Conservation (phyloP, 2,329 filamentous ascomycete species). For the Alternaria infectoria region DNA sequence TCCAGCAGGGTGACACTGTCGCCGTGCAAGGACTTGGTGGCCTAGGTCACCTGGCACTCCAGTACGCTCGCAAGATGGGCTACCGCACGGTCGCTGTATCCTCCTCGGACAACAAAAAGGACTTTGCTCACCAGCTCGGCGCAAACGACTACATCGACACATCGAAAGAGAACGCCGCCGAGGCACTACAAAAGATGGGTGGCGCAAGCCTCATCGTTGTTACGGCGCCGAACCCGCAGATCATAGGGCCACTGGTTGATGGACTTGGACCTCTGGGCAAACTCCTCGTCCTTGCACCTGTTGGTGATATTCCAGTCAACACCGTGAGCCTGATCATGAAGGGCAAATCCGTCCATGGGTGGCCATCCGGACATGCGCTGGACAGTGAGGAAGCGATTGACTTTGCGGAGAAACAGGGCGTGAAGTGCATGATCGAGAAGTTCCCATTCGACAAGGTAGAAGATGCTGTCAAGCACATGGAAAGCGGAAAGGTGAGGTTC, state of each 20-base stretch:
- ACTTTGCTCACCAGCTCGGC: constrained; percentile 61
- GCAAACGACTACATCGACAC: constrained; percentile 64
- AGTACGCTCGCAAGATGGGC: constrained; percentile 60
- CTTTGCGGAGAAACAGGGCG: constrained; percentile 55
- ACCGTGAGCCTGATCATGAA: constrained; percentile 54
- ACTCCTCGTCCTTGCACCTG: constrained; percentile 64
- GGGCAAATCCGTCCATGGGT: constrained; percentile 57
- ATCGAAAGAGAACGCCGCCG: constrained; percentile 56
- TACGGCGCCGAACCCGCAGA: constrained; percentile 66
- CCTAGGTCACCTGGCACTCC: constrained; percentile 60
- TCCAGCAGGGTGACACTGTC: constrained; percentile 54
- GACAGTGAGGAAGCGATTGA: constrained; percentile 61
- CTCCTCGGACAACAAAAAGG: constrained; percentile 58
- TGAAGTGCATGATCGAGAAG: constrained; percentile 61
- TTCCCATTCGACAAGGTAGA: constrained; percentile 59
- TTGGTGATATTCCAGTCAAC: constrained; percentile 54
- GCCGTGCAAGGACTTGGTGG: constrained; percentile 62
- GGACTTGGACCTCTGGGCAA: constrained; percentile 64
- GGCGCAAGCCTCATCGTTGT: constrained; percentile 67
- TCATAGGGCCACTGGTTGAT: constrained; percentile 60
- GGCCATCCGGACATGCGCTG: constrained; percentile 60
- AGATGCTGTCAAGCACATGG: constrained; percentile 59
- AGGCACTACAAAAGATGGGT: constrained; percentile 62
- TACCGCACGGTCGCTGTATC: constrained; percentile 61
- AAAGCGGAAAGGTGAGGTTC: constrained; percentile 58